Conservation (phyloP, 768 basidiomycete genomes). For the Naganishia randhawae region DNA sequence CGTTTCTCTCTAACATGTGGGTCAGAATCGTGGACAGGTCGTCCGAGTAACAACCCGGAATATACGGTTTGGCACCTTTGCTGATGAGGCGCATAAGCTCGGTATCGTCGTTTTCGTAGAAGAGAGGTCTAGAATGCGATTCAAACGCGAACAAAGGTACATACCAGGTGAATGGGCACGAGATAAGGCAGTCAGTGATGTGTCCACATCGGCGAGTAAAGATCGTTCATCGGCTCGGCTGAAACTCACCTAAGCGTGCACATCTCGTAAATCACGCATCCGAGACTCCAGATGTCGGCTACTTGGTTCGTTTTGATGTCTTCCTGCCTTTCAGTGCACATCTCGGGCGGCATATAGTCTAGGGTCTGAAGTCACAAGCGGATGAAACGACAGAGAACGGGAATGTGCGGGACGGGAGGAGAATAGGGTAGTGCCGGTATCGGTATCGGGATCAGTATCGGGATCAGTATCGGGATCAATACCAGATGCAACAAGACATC, state of each 20-base stretch:
- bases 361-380: slow-evolving; percentile 67
- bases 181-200: not conserved
- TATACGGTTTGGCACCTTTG: not conserved
- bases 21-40: not conserved
- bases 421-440: too few species aligned
- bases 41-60: not conserved
- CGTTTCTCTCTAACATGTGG: not conserved
- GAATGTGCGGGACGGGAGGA: too few species aligned
- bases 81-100: not conserved
- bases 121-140: not conserved
- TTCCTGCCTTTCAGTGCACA: slow-evolving; percentile 93
- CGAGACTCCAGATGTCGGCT: slow-evolving; percentile 90
- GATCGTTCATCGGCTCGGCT: not conserved
- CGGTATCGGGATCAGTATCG: too few species aligned
- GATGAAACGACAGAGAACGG: not conserved
- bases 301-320: slow-evolving; percentile 70
- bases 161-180: too few species aligned
- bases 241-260: slow-evolving; percentile 55
- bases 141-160: too few species aligned
- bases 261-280: slow-evolving; percentile 92
- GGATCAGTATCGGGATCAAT: too few species aligned
- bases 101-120: not conserved
- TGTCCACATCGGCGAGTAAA: not conserved
- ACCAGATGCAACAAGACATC: too few species aligned
- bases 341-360: slow-evolving; percentile 98